Conservation (phyloP, 352 stramenopile genomes). For the Phytophthora citrophthora region DNA sequence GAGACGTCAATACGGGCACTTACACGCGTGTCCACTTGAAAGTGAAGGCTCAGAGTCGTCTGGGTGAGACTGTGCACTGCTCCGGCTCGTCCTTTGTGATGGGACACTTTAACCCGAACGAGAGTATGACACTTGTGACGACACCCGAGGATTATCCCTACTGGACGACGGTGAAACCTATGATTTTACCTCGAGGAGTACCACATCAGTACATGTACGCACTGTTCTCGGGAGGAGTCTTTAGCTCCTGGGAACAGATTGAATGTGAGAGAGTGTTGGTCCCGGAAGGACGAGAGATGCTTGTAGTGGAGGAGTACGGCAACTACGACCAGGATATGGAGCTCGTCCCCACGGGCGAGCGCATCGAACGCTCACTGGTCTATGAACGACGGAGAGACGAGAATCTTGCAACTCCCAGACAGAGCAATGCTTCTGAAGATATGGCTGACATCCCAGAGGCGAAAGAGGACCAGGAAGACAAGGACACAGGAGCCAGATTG, state of each 20-base stretch:
- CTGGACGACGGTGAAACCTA: conserved; percentile 94
- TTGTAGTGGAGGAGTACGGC: conserved; percentile 79
- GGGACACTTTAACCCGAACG: conserved; percentile 89
- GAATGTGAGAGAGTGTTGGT: conserved; percentile 74
- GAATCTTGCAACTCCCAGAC: conserved; percentile 6
- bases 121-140: conserved; percentile 95
- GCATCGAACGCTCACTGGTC: conserved; percentile 65
- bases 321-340: conserved; percentile 68
- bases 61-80: conserved; percentile 82
- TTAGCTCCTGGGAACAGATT: conserved; percentile 87
- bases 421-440: conserved; percentile 20
- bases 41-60: conserved; percentile 68
- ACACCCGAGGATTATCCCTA: conserved; percentile 96
- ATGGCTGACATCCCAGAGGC: conserved; percentile 5
- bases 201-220: conserved; percentile 92
- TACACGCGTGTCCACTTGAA: conserved; percentile 84
- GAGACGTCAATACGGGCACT: conserved; percentile 83
- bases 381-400: conserved; percentile 55
- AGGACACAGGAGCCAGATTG: conserved; percentile 12
- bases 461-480: conserved; percentile 7
- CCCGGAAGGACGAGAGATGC: conserved; percentile 82
- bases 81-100: conserved; percentile 86
- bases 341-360: conserved; percentile 64
- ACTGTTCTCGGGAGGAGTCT: conserved; percentile 84
- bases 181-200: conserved; percentile 90